These are phyloP conservation scores for Funneliformis caledonium DNA, from an alignment of 371 early-diverging fungal species.

Conservation along the genomic window DNA sequence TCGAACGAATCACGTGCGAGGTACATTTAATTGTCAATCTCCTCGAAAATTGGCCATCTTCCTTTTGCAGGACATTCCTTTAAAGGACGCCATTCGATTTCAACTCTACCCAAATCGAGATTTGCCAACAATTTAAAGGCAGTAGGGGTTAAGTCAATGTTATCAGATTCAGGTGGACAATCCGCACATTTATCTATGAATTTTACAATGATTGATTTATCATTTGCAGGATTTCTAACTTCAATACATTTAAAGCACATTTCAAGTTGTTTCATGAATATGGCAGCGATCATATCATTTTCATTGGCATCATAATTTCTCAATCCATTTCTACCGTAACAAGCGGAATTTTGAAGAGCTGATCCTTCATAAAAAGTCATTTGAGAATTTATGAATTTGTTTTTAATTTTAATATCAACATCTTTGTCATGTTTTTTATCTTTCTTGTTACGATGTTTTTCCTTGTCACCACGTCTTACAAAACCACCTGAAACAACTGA, in stretches of 20 bases:
- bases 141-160: slow-evolving; percentile 18
- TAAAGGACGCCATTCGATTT: slow-evolving; percentile 16
- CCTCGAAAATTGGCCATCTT: slow-evolving; percentile 29
- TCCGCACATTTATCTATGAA: slow-evolving; percentile 33
- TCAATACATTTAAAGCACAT: slow-evolving; percentile 21
- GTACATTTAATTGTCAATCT: background rate
- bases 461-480: background rate
- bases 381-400: background rate
- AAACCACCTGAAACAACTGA: background rate
- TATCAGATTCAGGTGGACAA: slow-evolving; percentile 10
- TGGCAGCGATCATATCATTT: slow-evolving; percentile 31
- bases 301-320: slow-evolving; percentile 1
- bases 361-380: background rate
- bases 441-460: background rate
- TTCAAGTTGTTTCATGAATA: slow-evolving; percentile 1
- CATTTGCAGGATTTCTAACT: background rate
- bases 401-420: background rate
- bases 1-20: background rate
- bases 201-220: slow-evolving; percentile 5
- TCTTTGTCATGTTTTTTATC: background rate
- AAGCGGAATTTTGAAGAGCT: slow-evolving; percentile 28
- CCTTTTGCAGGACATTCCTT: slow-evolving; percentile 5
- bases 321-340: background rate
- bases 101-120: background rate
- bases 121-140: slow-evolving; percentile 16